Evolutionary conservation across 768 basidiomycete species (phyloP), one percentile per base, ranked within the genome.

Genomic region (Rhodocollybia butyracea): DNA sequence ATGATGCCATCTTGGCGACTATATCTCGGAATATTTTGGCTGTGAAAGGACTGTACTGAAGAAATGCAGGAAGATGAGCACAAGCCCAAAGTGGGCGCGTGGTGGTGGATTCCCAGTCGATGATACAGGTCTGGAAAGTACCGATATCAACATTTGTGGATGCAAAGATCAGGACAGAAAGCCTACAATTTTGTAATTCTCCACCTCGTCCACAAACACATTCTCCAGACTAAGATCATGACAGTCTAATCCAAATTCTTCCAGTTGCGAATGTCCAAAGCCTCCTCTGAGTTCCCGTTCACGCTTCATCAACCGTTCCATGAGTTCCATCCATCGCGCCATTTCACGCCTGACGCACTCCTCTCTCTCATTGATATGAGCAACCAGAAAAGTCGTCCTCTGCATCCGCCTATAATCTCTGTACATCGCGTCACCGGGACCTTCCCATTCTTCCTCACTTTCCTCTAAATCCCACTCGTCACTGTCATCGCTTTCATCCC

Each of bases 21-120:
- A 83, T 79, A 47, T 83, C 77, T 21, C 84, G 84, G 75, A 89
- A 91, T 32, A 90, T 74, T 63, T 80, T 82, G 1, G 81, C 78
- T 2, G 86, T 83, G 73, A 91, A 90, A 0, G 86, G 82, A 57
- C 85, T 88, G n/a, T 83, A 82, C 61, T 88, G 87, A 21, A 90
- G 78, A 67, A 91, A 90, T 0, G 88, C 80, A 0, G 91, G 91
- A 2, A 91, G 76, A 64, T 94, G 91, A 0, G 91, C 89, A 56
- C 84, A 86, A 19, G 88, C 86, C 90, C 90, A 93, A 19, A 94
- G 77, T 3, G 91, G 91, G 13, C 91, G 79, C 8, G 85, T 90
- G 11, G 89, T 90, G n/a, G 91, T 92, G 15, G 91, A 89, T 66
- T 94, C 91, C 91, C 89, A 92, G 62, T 94, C 91, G 39, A 94